Evolutionary conservation across 768 basidiomycete species (phyloP), one percentile per base, ranked within the genome.

Genomic region (Dacryopinax spathularia): DNA sequence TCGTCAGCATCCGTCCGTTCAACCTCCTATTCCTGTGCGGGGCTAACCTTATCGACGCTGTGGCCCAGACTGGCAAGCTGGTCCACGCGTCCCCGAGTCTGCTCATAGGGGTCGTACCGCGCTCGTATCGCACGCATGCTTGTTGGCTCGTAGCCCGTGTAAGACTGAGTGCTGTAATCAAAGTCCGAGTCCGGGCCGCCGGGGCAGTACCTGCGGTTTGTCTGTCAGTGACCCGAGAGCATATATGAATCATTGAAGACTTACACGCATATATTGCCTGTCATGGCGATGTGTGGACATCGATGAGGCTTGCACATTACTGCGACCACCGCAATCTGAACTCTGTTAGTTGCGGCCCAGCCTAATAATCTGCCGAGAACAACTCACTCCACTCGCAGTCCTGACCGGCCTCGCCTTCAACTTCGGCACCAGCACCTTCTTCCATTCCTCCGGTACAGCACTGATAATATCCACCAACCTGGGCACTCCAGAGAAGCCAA

Each of bases 231-330:
- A 22, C 25, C 13, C 12, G 25, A 61, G 33, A 62, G 10, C 22
- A 2, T 3, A 25, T 16, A 33, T 20, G 61, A 62, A 12, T 34
- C 6, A 5, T 35, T 43, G 33, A 34, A 29, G 27, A 77, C 88
- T 67, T 74, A 95, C 87, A 99, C 96, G 76, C 96, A 99, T 63
- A 99, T 98, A 70, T 99, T 99, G 31, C 96, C 96, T 0, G 96
- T 99, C 91, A 99, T 96, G 7, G 96, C 96, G 63, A 99, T 98
- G 76, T 99, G 96, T 2, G 96, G 96, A 79, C 96, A 99, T 62
- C 96, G 84, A 79, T 99, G 96, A 1, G 96, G 96, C 72, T 98
- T 99, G 78, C 93, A 95, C 96, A 99, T 99, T n/a, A 99, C 95
- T 9, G 96, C 96, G 15, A 99, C 96, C 25, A 98, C 95, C 16